These are phyloP conservation scores for Calonectria ilicicola DNA, from an alignment of 2,329 filamentous ascomycete genomes.

Conservation along the genomic window DNA sequence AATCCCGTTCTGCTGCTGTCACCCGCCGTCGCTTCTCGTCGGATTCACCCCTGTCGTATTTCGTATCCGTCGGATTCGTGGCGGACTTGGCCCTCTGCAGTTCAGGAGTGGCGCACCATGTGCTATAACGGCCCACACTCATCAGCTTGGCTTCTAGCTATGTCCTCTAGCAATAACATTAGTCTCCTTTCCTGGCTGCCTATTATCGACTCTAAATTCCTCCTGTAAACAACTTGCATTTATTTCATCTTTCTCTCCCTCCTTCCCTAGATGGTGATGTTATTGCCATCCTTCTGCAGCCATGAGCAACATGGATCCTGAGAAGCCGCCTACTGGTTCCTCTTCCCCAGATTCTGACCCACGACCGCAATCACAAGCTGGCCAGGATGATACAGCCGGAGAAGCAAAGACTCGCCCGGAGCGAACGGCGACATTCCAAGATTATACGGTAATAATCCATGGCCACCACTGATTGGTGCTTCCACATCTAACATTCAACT, in stretches of 20 bases:
- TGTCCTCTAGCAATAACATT: neutral
- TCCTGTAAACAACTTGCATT: neutral
- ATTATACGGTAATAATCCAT: conserved; percentile 52
- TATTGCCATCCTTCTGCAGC: conserved; percentile 2
- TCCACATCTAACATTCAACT: neutral
- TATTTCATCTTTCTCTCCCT: neutral
- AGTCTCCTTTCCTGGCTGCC: neutral
- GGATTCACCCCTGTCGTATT: conserved; percentile 23
- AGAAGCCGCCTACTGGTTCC: conserved; percentile 28
- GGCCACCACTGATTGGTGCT: no score
- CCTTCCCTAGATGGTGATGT: conserved; percentile 3
- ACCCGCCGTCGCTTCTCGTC: neutral
- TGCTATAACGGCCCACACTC: conserved; percentile 9
- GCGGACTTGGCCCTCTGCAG: neutral
- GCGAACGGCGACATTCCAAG: conserved; percentile 57
- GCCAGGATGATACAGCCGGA: conserved; percentile 44
- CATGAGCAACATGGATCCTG: conserved; percentile 30
- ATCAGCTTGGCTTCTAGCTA: neutral
- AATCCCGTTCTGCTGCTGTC: neutral
- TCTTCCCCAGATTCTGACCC: conserved; percentile 19
- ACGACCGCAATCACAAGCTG: conserved; percentile 8
- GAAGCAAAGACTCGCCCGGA: conserved; percentile 55
- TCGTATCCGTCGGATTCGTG: conserved; percentile 19
- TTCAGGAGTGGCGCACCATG: neutral
- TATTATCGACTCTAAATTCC: neutral